These are phyloP conservation scores for Colletotrichum orbiculare DNA, from an alignment of 2,329 filamentous ascomycete species.

Conservation along the genomic window DNA sequence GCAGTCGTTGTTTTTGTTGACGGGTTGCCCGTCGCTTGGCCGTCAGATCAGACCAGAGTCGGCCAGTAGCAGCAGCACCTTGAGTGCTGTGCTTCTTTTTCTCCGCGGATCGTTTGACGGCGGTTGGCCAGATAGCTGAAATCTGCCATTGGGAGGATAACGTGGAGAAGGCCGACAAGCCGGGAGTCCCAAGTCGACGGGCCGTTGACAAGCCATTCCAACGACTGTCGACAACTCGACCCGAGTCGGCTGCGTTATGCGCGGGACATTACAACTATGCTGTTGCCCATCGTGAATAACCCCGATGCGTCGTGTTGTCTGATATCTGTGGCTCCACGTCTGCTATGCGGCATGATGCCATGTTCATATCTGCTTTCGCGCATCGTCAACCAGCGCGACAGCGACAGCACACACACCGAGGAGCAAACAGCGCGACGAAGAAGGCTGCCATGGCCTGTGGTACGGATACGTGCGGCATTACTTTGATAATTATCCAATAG, in stretches of 20 bases:
- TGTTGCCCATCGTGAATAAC: slow-evolving; percentile 27
- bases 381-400: slow-evolving; percentile 16
- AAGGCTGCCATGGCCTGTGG: background rate
- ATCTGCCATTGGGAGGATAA: background rate
- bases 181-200: slow-evolving; percentile 24
- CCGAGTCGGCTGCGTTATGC: slow-evolving; percentile 14
- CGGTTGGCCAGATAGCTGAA: background rate
- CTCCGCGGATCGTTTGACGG: slow-evolving; percentile 24
- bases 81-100: slow-evolving; percentile 1
- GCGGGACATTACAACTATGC: slow-evolving; percentile 33
- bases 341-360: slow-evolving; percentile 28
- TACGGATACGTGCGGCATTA: slow-evolving; percentile 23
- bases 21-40: slow-evolving; percentile 23
- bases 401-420: slow-evolving; percentile 2
- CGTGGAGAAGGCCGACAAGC: slow-evolving; percentile 11
- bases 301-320: slow-evolving; percentile 20
- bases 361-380: slow-evolving; percentile 1
- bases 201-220: slow-evolving; percentile 33
- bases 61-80: no score
- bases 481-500: slow-evolving; percentile 8
- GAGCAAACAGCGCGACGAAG: slow-evolving; percentile 4
- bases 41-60: background rate
- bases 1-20: slow-evolving; percentile 34
- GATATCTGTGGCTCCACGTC: slow-evolving; percentile 20
- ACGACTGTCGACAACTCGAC: slow-evolving; percentile 8